phyloP scores from a whole-genome alignment of 2,329 filamentous ascomycete species.

The Ciborinia camelliae region DNA sequence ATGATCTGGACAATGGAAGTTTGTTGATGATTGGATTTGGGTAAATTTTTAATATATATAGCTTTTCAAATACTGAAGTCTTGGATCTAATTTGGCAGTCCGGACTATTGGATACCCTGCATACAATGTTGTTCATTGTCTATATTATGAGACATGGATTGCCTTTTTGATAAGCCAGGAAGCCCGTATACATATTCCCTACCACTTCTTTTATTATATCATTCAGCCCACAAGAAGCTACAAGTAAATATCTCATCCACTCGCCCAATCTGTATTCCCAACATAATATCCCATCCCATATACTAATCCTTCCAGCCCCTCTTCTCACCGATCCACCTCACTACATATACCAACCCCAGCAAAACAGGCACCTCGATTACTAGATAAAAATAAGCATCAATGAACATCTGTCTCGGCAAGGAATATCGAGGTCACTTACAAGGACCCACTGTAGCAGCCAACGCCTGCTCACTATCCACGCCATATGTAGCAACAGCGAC shows the following conservation, averaged over 20 bases:
- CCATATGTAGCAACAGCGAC: conserved; percentile 82
- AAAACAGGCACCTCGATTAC: conserved; percentile 84
- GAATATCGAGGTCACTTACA: conserved; percentile 19
- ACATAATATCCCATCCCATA: neutral
- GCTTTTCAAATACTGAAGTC: too few relatives aligned
- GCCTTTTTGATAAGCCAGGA: too few relatives aligned
- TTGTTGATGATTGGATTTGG: too few relatives aligned
- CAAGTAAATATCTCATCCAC: neutral
- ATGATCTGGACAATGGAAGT: too few relatives aligned
- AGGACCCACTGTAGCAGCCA: conserved; percentile 80
- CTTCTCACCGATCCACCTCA: conserved; percentile 55
- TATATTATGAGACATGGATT: too few relatives aligned
- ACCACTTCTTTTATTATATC: too few relatives aligned
- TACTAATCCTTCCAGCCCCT: conserved; percentile 37
- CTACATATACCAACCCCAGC: conserved; percentile 70
- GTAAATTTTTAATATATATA: too few relatives aligned
- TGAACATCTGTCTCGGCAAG: neutral
- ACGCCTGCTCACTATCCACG: conserved; percentile 70
- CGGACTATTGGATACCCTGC: too few relatives aligned
- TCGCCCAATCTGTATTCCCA: neutral
- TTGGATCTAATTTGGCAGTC: too few relatives aligned
- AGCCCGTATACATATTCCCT: too few relatives aligned
- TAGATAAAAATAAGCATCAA: neutral
- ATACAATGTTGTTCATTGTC: too few relatives aligned
- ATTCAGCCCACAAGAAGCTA: too few relatives aligned